A percentile compares a stretch with the other conserved stretches of the same genome.
Evolutionary conservation across 805 yeast genomes (phyloP).

Genomic region (Tetrapisispora pingtungensis): DNA sequence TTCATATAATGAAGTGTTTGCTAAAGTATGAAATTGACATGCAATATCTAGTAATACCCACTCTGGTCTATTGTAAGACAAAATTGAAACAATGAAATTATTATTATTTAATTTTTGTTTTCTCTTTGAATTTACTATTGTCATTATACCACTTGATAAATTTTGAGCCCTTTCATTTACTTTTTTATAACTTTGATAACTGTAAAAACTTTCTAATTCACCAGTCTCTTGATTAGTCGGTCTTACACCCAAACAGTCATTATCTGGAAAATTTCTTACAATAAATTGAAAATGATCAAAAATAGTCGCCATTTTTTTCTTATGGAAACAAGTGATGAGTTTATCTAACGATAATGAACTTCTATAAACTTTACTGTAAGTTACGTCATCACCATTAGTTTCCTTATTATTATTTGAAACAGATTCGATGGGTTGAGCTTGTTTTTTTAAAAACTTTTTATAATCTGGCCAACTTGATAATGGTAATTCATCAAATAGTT

Average conservation of each 20-base stretch:
- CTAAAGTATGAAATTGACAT: constrained; percentile 45
- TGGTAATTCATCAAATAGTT: constrained; percentile 17
- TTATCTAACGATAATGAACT: constrained; percentile 30
- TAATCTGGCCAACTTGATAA: constrained; percentile 19
- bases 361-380: constrained; percentile 43
- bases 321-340: constrained; percentile 33
- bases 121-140: constrained; percentile 33
- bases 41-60: constrained; percentile 68
- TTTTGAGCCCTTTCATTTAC: constrained; percentile 35
- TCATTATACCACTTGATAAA: constrained; percentile 47
- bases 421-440: constrained; percentile 29
- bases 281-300: constrained; percentile 37
- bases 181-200: constrained; percentile 35
- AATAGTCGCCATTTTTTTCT: constrained; percentile 34
- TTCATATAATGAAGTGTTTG: constrained; percentile 48
- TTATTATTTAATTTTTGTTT: constrained; percentile 21
- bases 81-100: constrained; percentile 44
- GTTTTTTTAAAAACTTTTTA: constrained; percentile 19
- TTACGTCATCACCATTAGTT: constrained; percentile 9
- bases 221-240: constrained; percentile 25
- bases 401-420: no score
- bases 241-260: constrained; percentile 41
- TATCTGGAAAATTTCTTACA: constrained; percentile 28
- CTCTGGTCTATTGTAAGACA: constrained; percentile 50
- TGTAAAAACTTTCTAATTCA: constrained; percentile 12